Percentiles rank a stretch among this genome's conserved stretches.
Evolutionary conservation across 176 grass and related monocot species (phyloP).

Genomic region (Alloteropsis semialata): DNA sequence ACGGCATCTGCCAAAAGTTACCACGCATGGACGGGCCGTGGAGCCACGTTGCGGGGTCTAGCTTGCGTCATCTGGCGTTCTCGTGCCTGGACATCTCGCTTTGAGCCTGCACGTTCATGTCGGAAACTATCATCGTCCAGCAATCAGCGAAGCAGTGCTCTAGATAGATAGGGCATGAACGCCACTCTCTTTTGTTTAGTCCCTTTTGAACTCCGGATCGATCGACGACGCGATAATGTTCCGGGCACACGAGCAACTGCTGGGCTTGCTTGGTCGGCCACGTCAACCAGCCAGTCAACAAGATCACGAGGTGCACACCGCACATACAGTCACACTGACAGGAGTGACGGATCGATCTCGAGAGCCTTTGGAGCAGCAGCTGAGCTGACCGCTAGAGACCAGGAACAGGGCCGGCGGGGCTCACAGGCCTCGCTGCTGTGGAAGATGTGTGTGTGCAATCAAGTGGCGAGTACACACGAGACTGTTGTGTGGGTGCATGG

Average conservation of each 20-base stretch:
- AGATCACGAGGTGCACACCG: not conserved
- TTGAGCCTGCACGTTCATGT: not conserved
- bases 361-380: too few relatives aligned
- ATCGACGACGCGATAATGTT: not conserved
- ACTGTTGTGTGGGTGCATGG: not conserved
- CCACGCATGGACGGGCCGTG: not conserved
- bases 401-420: too few relatives aligned
- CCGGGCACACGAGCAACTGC: not conserved
- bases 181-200: not conserved
- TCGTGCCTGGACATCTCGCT: not conserved
- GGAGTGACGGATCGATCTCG: too few relatives aligned
- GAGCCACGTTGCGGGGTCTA: not conserved
- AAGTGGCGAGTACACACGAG: not conserved
- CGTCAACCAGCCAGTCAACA: not conserved
- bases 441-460: not conserved
- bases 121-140: not conserved
- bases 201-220: not conserved
- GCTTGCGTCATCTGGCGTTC: not conserved
- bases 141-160: not conserved
- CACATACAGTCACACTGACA: not conserved
- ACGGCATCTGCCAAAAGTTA: constrained; percentile 11
- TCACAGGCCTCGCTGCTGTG: too few relatives aligned
- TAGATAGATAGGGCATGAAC: not conserved
- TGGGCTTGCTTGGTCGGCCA: not conserved
- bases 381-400: too few relatives aligned